These are phyloP conservation scores for Aspergillus niger DNA, from an alignment of 2,329 filamentous ascomycete species.

Conservation along the genomic window DNA sequence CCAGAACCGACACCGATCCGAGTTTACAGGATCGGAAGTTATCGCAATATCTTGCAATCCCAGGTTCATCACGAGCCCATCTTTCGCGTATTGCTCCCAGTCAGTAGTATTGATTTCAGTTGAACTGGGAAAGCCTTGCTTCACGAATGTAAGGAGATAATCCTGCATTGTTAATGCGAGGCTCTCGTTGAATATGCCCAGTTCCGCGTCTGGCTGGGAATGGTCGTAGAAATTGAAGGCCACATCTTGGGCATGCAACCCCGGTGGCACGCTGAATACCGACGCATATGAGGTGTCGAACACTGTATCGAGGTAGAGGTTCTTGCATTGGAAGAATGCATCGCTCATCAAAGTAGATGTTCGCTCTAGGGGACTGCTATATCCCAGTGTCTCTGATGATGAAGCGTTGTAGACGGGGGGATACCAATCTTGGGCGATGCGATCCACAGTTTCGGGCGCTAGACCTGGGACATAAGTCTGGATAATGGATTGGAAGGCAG, in stretches of 20 bases:
- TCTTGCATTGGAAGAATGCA: conserved; percentile 54
- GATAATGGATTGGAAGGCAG: conserved; percentile 27
- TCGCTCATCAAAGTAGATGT: conserved; percentile 48
- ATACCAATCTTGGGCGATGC: conserved; percentile 53
- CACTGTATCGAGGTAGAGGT: conserved; percentile 54
- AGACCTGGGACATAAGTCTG: conserved; percentile 31
- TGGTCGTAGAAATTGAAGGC: conserved; percentile 54
- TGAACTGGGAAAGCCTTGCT: neutral
- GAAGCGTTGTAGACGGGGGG: conserved; percentile 48
- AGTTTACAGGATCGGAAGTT: neutral
- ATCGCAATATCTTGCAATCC: neutral
- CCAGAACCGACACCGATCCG: neutral
- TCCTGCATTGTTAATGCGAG: conserved; percentile 3
- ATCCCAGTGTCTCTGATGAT: conserved; percentile 45
- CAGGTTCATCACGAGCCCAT: neutral
- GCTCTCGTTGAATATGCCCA: neutral
- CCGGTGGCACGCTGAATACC: conserved; percentile 56
- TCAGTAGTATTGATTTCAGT: neutral
- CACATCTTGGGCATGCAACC: conserved; percentile 56
- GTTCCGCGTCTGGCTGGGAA: neutral
- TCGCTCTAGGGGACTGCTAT: conserved; percentile 49
- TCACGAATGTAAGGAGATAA: neutral
- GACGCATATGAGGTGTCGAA: conserved; percentile 57
- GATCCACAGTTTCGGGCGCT: conserved; percentile 35
- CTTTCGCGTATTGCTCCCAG: neutral